phyloP scores from a whole-genome alignment of 2,329 filamentous ascomycete species.

The Aspergillus sojae region DNA sequence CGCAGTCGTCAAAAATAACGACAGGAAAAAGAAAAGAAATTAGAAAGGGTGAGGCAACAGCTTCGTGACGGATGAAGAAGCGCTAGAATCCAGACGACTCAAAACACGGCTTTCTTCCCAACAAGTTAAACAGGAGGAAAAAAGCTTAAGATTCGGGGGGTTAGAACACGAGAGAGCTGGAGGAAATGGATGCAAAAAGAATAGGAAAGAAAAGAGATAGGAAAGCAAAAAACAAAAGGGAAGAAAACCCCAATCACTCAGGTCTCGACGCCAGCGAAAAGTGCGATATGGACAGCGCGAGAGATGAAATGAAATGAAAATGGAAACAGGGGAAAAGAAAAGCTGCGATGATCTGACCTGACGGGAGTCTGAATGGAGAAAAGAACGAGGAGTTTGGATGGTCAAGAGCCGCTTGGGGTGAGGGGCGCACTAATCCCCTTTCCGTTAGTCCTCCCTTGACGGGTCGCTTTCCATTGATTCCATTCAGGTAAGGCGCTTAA shows the following conservation, averaged over 20 bases:
- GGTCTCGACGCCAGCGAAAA: slow-evolving; percentile 8
- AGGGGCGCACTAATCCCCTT: slow-evolving; percentile 19
- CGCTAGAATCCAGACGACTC: slow-evolving; percentile 24
- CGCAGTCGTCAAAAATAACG: slow-evolving; percentile 15
- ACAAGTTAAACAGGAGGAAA: slow-evolving; percentile 10
- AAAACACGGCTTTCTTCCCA: slow-evolving; percentile 18
- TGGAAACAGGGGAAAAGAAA: slow-evolving; percentile 25
- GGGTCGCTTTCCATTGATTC: slow-evolving; percentile 1
- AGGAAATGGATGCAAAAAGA: slow-evolving; percentile 15
- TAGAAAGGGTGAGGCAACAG: slow-evolving; percentile 16
- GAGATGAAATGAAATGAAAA: slow-evolving; percentile 26
- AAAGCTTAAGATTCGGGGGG: slow-evolving; percentile 8
- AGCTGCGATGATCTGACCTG: slow-evolving; percentile 26
- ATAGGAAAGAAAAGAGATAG: slow-evolving; percentile 17
- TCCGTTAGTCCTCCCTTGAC: slow-evolving; percentile 17
- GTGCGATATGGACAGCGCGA: slow-evolving; percentile 31
- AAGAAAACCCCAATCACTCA: slow-evolving; percentile 8
- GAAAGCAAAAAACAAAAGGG: slow-evolving; percentile 21
- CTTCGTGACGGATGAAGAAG: slow-evolving; percentile 23
- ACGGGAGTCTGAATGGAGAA: slow-evolving; percentile 20
- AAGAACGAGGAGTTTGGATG: slow-evolving; percentile 28
- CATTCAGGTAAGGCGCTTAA: slow-evolving; percentile 11
- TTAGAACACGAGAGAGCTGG: slow-evolving; percentile 9
- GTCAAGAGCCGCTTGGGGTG: slow-evolving; percentile 32
- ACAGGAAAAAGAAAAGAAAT: slow-evolving; percentile 13